These are phyloP conservation scores for Stylonectria norvegica DNA, from an alignment of 2,329 filamentous ascomycete genomes.

Conservation along the genomic window DNA sequence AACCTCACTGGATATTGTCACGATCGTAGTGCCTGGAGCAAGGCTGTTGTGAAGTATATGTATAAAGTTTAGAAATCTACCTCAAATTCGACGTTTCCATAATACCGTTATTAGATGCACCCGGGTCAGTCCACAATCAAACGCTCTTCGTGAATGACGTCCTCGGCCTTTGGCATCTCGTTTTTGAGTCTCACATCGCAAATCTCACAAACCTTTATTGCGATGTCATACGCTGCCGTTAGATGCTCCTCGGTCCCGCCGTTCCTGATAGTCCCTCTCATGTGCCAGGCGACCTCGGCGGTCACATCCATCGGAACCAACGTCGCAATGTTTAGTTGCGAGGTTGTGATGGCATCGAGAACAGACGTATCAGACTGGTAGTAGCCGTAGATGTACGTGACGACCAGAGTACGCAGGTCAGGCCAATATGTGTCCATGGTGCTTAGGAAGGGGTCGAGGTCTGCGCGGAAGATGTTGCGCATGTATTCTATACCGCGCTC, in stretches of 20 bases:
- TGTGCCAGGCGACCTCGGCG: slow-evolving; percentile 26
- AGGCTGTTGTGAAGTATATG: too few relatives aligned
- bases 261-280: slow-evolving; percentile 24
- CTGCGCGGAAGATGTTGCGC: slow-evolving; percentile 27
- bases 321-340: slow-evolving; percentile 24
- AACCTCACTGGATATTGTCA: too few relatives aligned
- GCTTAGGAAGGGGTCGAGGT: slow-evolving; percentile 23
- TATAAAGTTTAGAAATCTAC: too few relatives aligned
- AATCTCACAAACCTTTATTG: slow-evolving; percentile 9
- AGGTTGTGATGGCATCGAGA: slow-evolving; percentile 20
- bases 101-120: too few relatives aligned
- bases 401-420: slow-evolving; percentile 22
- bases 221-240: slow-evolving; percentile 5
- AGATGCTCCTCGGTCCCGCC: slow-evolving; percentile 18
- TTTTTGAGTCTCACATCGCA: slow-evolving; percentile 20
- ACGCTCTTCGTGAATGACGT: slow-evolving; percentile 20
- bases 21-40: too few relatives aligned
- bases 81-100: too few relatives aligned
- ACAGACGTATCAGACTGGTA: slow-evolving; percentile 25
- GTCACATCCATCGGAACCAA: slow-evolving; percentile 26
- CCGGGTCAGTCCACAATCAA: slow-evolving; percentile 13
- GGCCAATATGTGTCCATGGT: slow-evolving; percentile 26
- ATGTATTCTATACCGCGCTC: slow-evolving; percentile 22
- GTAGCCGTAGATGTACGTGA: slow-evolving; percentile 25
- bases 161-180: slow-evolving; percentile 19